Percentiles rank a stretch among this genome's conserved stretches.
Conservation (phyloP, 2,329 filamentous ascomycete species). For the Teratosphaeria gauchensis region DNA sequence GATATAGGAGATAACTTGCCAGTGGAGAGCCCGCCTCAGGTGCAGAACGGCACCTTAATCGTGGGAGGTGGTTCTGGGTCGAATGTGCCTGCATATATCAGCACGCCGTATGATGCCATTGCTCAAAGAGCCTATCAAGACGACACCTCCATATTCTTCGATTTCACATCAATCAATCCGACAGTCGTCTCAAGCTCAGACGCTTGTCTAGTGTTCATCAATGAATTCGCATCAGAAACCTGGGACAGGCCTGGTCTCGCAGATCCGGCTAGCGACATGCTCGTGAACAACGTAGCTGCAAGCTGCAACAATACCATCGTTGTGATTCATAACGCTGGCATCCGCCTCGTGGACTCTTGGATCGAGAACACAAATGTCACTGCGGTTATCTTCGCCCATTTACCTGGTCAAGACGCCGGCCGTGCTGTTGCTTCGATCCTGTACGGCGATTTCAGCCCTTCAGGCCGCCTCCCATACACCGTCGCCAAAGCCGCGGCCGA, state of each 20-base stretch:
- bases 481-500: conserved; percentile 48
- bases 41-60: conserved; percentile 24
- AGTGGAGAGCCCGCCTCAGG: conserved; percentile 15
- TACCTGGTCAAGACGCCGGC: conserved; percentile 56
- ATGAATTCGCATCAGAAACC: conserved; percentile 37
- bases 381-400: conserved; percentile 53
- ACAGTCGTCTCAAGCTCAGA: conserved; percentile 35
- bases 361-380: conserved; percentile 56
- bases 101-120: conserved; percentile 28
- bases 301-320: conserved; percentile 55
- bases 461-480: conserved; percentile 53
- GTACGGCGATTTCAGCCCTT: conserved; percentile 48
- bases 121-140: conserved; percentile 36
- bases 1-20: conserved; percentile 26
- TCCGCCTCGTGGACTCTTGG: conserved; percentile 51
- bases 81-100: conserved; percentile 25
- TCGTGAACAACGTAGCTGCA: conserved; percentile 49
- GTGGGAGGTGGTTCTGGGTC: conserved; percentile 28
- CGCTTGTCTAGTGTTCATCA: conserved; percentile 50
- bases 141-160: conserved; percentile 49
- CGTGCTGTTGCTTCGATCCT: conserved; percentile 46
- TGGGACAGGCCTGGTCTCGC: conserved; percentile 28
- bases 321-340: conserved; percentile 55
- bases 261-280: conserved; percentile 40
- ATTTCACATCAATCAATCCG: conserved; percentile 43